A percentile compares a stretch with the other conserved stretches of the same genome.
Evolutionary conservation across 2,329 filamentous ascomycete genomes (phyloP).

Genomic region (Macrophomina tecta): DNA sequence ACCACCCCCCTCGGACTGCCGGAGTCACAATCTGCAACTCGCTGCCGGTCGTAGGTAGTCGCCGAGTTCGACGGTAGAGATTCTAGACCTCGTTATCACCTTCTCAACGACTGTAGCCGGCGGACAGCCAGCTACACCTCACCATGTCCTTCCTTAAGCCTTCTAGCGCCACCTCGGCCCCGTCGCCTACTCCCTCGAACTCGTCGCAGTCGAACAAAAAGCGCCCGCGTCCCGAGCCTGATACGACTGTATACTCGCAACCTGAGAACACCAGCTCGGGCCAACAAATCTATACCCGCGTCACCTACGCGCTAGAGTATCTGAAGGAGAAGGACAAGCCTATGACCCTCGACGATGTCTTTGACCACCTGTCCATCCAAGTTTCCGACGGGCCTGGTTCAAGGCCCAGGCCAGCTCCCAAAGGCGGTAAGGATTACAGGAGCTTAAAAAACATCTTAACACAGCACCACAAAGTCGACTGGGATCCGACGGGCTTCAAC

Average conservation of each 20-base stretch:
- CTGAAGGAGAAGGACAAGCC: constrained; percentile 56
- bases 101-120: background rate
- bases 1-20: background rate
- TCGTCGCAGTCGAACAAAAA: constrained; percentile 51
- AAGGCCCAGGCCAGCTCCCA: constrained; percentile 52
- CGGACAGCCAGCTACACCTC: constrained; percentile 21
- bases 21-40: background rate
- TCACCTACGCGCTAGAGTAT: constrained; percentile 85
- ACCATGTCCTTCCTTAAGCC: constrained; percentile 45
- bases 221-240: constrained; percentile 63
- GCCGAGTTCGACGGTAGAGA: background rate
- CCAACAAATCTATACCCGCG: constrained; percentile 81
- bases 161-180: constrained; percentile 52
- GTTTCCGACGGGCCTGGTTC: constrained; percentile 60
- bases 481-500: constrained; percentile 63
- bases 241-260: constrained; percentile 72
- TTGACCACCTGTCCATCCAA: constrained; percentile 78
- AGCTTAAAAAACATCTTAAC: constrained; percentile 71
- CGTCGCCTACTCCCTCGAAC: constrained; percentile 64
- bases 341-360: constrained; percentile 74
- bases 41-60: background rate
- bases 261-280: constrained; percentile 78
- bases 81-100: background rate
- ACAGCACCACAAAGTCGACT: constrained; percentile 67
- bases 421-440: constrained; percentile 22